Conservation (phyloP, 148 eudicot species). For the Drosera capensis region DNA sequence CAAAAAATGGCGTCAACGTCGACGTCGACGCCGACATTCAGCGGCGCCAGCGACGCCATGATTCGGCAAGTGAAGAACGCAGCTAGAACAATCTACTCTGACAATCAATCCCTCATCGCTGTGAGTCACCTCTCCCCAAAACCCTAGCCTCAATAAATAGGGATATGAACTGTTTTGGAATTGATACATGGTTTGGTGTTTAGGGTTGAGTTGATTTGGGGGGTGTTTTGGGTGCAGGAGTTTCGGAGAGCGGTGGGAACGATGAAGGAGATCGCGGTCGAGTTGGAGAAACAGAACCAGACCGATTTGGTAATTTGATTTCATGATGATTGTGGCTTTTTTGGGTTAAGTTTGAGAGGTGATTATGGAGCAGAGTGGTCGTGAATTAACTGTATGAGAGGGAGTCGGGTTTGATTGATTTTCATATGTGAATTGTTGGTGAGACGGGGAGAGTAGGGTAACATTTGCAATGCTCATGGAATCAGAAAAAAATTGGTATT, state of each 20-base stretch:
- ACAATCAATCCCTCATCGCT: slow-evolving; percentile 13
- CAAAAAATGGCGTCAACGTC: slow-evolving; percentile 11
- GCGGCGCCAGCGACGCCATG: slow-evolving; percentile 2
- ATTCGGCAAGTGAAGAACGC: slow-evolving; percentile 14
- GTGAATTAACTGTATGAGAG: no score
- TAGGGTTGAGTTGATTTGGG: background rate
- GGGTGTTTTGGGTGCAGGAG: slow-evolving; percentile 43
- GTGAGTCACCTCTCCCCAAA: background rate
- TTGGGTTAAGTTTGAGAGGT: no score
- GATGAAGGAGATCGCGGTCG: slow-evolving; percentile 58
- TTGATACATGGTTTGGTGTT: background rate
- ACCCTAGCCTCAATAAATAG: background rate
- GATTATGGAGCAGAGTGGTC: no score
- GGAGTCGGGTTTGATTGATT: no score
- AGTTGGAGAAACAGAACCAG: slow-evolving; percentile 42
- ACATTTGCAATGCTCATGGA: no score
- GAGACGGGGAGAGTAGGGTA: no score
- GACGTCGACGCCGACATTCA: slow-evolving; percentile 53
- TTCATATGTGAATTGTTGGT: no score
- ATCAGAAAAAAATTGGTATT: no score
- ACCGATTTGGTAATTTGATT: slow-evolving; percentile 30
- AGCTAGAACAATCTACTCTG: slow-evolving; percentile 17
- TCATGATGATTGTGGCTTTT: no score
- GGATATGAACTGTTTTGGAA: no score
- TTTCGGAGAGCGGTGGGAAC: slow-evolving; percentile 30